phyloP scores from a whole-genome alignment of 176 grass and related monocot genomes.

The Aegilops longissima region DNA sequence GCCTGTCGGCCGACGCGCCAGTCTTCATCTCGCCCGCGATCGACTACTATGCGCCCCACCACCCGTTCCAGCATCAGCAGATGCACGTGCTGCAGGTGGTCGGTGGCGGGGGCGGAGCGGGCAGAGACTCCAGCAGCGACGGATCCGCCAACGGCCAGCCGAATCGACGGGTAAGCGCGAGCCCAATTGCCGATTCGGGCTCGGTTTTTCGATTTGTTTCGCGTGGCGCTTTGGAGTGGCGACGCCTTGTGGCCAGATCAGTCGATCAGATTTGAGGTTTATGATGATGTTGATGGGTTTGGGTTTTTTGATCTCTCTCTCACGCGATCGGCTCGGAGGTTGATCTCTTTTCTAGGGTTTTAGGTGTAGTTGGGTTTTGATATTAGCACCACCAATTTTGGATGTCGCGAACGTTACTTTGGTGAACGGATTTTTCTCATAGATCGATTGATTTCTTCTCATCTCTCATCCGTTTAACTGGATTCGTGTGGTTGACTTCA shows the following conservation, averaged over 20 bases:
- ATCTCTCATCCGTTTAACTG: not conserved
- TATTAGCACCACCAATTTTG: not conserved
- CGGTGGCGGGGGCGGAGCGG: conserved; percentile 30
- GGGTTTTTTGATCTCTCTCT: not conserved
- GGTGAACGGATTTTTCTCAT: not conserved
- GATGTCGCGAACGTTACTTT: not conserved
- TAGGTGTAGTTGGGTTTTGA: not conserved
- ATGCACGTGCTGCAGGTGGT: conserved; percentile 46
- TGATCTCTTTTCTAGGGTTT: conserved; percentile 38
- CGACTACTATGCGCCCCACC: conserved; percentile 44
- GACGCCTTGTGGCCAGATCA: conserved; percentile 1
- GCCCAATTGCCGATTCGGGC: not conserved
- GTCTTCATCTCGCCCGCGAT: conserved; percentile 46
- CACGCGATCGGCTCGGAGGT: not conserved
- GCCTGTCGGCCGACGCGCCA: conserved; percentile 52
- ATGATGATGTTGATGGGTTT: conserved; percentile 31
- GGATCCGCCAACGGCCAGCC: conserved; percentile 62
- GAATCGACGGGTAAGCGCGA: conserved; percentile 52
- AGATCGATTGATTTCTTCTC: not conserved
- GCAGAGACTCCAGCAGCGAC: conserved; percentile 74
- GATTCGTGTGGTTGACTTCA: not conserved
- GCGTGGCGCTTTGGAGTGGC: conserved; percentile 17
- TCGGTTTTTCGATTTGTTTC: conserved; percentile 4
- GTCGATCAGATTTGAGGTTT: conserved; percentile 24
- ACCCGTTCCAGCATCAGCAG: conserved; percentile 31